These are phyloP conservation scores for Phyllostachys edulis DNA, from an alignment of 176 grass and related monocot genomes.

Conservation along the genomic window DNA sequence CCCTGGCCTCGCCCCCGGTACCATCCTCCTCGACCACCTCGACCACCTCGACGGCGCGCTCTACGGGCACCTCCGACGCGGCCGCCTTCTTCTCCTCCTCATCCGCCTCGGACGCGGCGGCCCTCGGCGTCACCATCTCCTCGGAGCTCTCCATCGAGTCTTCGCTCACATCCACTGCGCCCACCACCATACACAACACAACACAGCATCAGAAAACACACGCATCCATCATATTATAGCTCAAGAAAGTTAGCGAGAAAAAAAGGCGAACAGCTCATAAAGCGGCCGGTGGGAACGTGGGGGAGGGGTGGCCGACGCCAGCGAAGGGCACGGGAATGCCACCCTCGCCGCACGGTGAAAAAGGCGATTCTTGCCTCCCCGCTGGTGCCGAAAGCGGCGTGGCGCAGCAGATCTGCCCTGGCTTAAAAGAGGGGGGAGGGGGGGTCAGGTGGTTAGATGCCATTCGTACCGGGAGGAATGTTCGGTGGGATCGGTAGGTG, in stretches of 20 bases:
- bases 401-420: constrained; percentile 31
- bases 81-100: constrained; percentile 46
- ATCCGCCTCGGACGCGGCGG: constrained; percentile 27
- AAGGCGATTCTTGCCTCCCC: constrained; percentile 41
- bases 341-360: constrained; percentile 45
- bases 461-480: constrained; percentile 31
- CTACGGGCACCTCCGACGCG: constrained; percentile 26
- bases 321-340: constrained; percentile 37
- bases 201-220: constrained; percentile 27
- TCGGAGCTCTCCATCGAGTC: constrained; percentile 69
- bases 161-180: constrained; percentile 50
- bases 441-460: neutral
- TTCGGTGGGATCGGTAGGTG: constrained; percentile 40
- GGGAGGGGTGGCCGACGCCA: constrained; percentile 26
- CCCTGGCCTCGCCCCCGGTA: constrained; percentile 6
- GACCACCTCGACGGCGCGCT: constrained; percentile 12
- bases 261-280: constrained; percentile 50
- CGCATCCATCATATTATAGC: constrained; percentile 48
- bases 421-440: constrained; percentile 12
- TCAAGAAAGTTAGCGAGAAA: constrained; percentile 20
- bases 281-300: constrained; percentile 41
- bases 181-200: constrained; percentile 20
- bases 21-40: neutral
- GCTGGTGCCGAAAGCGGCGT: constrained; percentile 42
- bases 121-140: constrained; percentile 63